Conservation (phyloP, 352 stramenopile species). For the Pythium chondricola region DNA sequence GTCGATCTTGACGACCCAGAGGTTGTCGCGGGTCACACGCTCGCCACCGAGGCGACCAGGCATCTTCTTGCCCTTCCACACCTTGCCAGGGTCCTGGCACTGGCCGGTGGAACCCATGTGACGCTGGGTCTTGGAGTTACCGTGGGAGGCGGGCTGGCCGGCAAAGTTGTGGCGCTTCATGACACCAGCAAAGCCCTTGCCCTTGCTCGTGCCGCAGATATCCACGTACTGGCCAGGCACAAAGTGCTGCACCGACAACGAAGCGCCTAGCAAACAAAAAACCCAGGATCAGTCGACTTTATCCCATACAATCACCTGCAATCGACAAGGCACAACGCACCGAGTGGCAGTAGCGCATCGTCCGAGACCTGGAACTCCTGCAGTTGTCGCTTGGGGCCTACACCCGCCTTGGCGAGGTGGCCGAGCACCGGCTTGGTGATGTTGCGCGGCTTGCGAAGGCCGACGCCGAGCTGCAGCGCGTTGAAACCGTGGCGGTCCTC, state of each 20-base stretch:
- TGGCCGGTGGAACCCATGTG: constrained; percentile 96
- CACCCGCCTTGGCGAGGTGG: constrained; percentile 90
- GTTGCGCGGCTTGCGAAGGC: constrained; percentile 95
- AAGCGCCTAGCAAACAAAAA: constrained; percentile 34
- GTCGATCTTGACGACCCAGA: constrained; percentile 92
- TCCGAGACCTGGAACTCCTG: constrained; percentile 94
- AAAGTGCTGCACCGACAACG: constrained; percentile 96
- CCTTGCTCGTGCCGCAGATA: constrained; percentile 91
- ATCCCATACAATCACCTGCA: neutral
- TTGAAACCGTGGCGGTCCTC: constrained; percentile 92
- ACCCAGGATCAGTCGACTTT: neutral
- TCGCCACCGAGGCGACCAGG: constrained; percentile 94
- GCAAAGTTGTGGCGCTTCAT: constrained; percentile 99
- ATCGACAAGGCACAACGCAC: constrained; percentile 16
- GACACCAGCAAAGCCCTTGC: constrained; percentile 90
- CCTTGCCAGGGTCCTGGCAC: constrained; percentile 96
- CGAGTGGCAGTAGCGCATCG: constrained; percentile 81
- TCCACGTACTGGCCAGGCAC: constrained; percentile 97
- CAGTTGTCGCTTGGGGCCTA: constrained; percentile 92
- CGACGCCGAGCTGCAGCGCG: constrained; percentile 94
- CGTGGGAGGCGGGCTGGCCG: constrained; percentile 96
- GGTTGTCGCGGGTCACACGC: constrained; percentile 94
- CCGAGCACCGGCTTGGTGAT: constrained; percentile 90
- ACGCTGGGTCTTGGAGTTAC: constrained; percentile 96
- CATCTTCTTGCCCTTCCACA: constrained; percentile 99